Base-by-base conservation (phyloP, 306 rosid species). In the Mucuna pruriens region DNA sequence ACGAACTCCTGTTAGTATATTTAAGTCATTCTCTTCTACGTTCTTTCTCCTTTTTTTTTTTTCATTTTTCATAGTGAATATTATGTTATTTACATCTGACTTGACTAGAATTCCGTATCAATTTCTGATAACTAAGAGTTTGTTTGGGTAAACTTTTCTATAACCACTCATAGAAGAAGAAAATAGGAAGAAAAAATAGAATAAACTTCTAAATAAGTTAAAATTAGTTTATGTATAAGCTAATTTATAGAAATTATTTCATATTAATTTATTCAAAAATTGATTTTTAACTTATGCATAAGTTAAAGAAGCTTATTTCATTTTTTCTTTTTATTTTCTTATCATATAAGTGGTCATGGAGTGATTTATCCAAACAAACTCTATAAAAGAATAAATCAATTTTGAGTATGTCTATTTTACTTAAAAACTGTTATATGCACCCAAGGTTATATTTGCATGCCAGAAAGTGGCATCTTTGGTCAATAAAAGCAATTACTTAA, bases 1-100 rank as follows among this genome's bases (percentile, higher is more conserved):
- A 60, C 87, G 63, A 74, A 79, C 92, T 61, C 62, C 86, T 61
- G 99, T 96, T 58, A 96, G 99, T 91, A 73, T 46, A 57, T 67
- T 46, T 40, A 11, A 67, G 1, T 74, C 64, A 42, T 63, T 71
- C 25, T 80, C 75, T 74, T 49, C 16, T 20, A 6, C 15, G 55
- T 61, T 75, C 57, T 76, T 49, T 19, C 69, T 5, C 23, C 16
- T 57, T 45, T 11, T 20, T 3, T 16, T 67, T 29, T 54, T 69
- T 61, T 17, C 33, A 22, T 66, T 49, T 55, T 80, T 49, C 67
- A n/a, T n/a, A n/a, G n/a, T n/a, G 33, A 33, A 80, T 25, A 34
- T 13, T 23, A 9, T 67, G 61, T 3, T 45, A 29, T 46, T 23
- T 13, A 22, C 5, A 0, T 64, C 44, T 44, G 64, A 26, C n/a